A percentile compares a stretch with the other conserved stretches of the same genome.
Evolutionary conservation across 306 rosid species (phyloP).

Genomic region (Adenanthera pavonina): DNA sequence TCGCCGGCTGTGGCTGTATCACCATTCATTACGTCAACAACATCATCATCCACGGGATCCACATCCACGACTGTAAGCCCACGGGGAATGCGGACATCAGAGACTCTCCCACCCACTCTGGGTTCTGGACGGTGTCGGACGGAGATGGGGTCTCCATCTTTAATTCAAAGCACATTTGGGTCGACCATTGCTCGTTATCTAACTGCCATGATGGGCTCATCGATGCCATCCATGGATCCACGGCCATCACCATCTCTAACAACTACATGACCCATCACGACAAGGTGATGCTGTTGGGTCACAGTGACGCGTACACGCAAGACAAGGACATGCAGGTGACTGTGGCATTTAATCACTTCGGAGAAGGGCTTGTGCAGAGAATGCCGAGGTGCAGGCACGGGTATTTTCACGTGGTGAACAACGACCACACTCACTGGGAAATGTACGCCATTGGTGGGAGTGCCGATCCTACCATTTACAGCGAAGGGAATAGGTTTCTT

Average conservation of each 20-base stretch:
- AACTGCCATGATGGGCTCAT: constrained; percentile 67
- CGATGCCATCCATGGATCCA: constrained; percentile 66
- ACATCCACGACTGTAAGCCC: constrained; percentile 70
- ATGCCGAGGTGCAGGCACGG: constrained; percentile 79
- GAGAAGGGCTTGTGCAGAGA: constrained; percentile 72
- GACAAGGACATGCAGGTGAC: constrained; percentile 67
- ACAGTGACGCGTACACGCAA: constrained; percentile 53
- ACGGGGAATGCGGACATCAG: constrained; percentile 55
- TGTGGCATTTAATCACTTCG: constrained; percentile 68
- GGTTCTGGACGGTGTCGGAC: constrained; percentile 63
- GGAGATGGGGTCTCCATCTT: constrained; percentile 66
- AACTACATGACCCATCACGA: constrained; percentile 72
- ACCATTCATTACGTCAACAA: constrained; percentile 54
- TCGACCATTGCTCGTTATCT: constrained; percentile 66
- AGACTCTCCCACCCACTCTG: constrained; percentile 59
- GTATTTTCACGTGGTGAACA: constrained; percentile 70
- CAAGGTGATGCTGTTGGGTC: constrained; percentile 75
- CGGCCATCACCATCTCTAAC: constrained; percentile 67
- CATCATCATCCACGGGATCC: constrained; percentile 69
- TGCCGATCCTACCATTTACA: constrained; percentile 58
- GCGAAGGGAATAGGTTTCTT: constrained; percentile 66
- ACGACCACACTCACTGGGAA: constrained; percentile 73
- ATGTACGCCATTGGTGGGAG: constrained; percentile 79
- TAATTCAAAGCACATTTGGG: constrained; percentile 52
- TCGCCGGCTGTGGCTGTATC: constrained; percentile 64